Evolutionary conservation across 805 yeast species (phyloP), one percentile per base, ranked within the genome.

Genomic region (Millerozyma acaciae): DNA sequence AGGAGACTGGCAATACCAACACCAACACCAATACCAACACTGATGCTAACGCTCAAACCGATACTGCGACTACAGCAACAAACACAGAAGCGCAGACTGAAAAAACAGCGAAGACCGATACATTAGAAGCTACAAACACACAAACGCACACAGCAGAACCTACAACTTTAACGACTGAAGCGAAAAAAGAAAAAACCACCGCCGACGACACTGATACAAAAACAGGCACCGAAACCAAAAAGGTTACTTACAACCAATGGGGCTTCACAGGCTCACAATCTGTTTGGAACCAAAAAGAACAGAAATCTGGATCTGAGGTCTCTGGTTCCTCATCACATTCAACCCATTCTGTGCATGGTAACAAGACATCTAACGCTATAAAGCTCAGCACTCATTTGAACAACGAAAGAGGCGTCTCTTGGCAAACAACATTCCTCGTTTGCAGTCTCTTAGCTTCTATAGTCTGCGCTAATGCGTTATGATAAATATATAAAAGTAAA

Each of bases 201-300:
- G 33, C 30, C n/a, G 35, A 44, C 10, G 37, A 16, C 9, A 28
- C 42, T 12, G 33, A 28, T 21, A 35, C 40, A 21, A 32, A 37
- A 21, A 30, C 41, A 12, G 42, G 34, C 23, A 32, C 37, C 16
- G 22, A 44, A 30, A 25, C 32, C 8, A 34, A 21, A 10, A 37
- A 43, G 7, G 37, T 26, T 3, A 29, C 47, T 10, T 32, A 26
- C 47, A 65, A 65, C 47, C 62, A 62, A 38, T 65, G 60, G 56
- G 72, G 72, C 2, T 65, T 65, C 42, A 59, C 65, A 4, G 72
- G 72, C 1, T 42, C 56, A 1, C 66, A 65, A 40, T 54, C 62
- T 0, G 39, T 37, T 3, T 65, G 72, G 72, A 42, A 38, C 14
- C 54, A 48, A 3, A 26, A 48, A 10, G 40, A 45, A 21, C 14